phyloP scores from a whole-genome alignment of 176 grass and related monocot species.

The Carex parvula region DNA sequence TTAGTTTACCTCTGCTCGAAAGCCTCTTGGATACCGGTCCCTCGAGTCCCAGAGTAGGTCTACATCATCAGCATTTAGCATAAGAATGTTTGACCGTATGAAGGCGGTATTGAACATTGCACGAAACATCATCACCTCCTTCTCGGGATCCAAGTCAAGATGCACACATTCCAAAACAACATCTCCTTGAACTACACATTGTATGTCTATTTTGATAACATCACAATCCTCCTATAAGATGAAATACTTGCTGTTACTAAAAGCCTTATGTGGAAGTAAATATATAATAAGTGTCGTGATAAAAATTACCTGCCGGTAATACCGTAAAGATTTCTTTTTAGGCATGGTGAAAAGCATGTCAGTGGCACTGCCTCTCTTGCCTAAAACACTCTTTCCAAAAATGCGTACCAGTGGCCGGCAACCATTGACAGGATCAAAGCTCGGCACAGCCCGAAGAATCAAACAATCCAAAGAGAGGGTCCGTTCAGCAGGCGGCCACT shows the following conservation, averaged over 20 bases:
- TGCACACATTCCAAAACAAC: slow-evolving; percentile 97
- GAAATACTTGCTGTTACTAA: not conserved
- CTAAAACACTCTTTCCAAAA: slow-evolving; percentile 76
- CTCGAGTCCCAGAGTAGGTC: slow-evolving; percentile 94
- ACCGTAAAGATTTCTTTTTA: slow-evolving; percentile 80
- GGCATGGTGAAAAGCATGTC: slow-evolving; percentile 82
- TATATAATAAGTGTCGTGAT: slow-evolving; percentile 21
- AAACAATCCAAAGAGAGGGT: slow-evolving; percentile 91
- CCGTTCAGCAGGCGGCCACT: slow-evolving; percentile 89
- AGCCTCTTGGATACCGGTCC: slow-evolving; percentile 69
- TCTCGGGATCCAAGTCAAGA: slow-evolving; percentile 89
- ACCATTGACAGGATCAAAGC: slow-evolving; percentile 86
- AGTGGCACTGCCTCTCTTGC: slow-evolving; percentile 42
- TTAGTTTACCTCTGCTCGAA: slow-evolving; percentile 77
- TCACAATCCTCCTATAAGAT: slow-evolving; percentile 78
- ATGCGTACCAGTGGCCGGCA: slow-evolving; percentile 85
- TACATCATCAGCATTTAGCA: slow-evolving; percentile 87
- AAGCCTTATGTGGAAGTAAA: slow-evolving; percentile 18
- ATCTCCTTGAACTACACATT: slow-evolving; percentile 95
- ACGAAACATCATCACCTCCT: slow-evolving; percentile 99
- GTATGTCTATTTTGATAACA: slow-evolving; percentile 98
- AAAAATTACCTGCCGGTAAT: slow-evolving; percentile 73
- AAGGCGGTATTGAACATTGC: slow-evolving; percentile 98
- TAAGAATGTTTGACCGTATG: slow-evolving; percentile 89
- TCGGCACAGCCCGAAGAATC: slow-evolving; percentile 88